A percentile compares a stretch with the other conserved stretches of the same genome.
Evolutionary conservation across 2,329 filamentous ascomycete genomes (phyloP).

Genomic region (Microdochium bolleyi): DNA sequence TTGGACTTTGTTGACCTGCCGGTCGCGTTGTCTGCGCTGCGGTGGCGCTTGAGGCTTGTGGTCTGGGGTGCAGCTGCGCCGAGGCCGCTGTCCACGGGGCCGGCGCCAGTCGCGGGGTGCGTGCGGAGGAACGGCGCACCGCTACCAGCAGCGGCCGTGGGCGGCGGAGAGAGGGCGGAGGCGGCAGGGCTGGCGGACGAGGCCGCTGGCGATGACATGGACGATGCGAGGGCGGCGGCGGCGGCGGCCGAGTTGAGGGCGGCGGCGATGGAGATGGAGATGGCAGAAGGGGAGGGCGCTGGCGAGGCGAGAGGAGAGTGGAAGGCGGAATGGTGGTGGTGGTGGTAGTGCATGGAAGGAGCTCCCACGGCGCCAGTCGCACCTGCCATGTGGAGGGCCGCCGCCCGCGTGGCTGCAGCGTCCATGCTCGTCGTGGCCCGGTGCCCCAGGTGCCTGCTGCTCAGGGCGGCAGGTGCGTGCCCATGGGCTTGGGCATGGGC

Average conservation of each 20-base stretch:
- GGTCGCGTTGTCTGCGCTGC: constrained; percentile 19
- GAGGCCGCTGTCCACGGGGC: constrained; percentile 3
- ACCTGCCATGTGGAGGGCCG: not conserved
- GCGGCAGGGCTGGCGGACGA: constrained; percentile 14
- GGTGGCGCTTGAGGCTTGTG: constrained; percentile 13
- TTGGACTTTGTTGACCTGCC: constrained; percentile 20
- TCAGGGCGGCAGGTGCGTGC: not conserved
- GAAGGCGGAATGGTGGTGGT: not conserved
- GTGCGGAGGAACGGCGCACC: not conserved
- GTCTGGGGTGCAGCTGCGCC: not conserved
- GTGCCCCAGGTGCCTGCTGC: not conserved
- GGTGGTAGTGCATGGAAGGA: not conserved
- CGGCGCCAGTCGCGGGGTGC: not conserved
- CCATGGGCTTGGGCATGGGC: too few relatives aligned
- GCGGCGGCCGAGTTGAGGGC: not conserved
- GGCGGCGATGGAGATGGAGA: not conserved
- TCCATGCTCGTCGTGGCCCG: not conserved
- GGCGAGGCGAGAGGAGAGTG: not conserved
- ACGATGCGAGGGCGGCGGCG: not conserved
- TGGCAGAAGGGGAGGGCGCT: not conserved
- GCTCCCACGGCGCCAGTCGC: not conserved
- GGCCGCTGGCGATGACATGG: not conserved
- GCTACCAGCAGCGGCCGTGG: constrained; percentile 5
- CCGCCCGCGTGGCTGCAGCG: not conserved
- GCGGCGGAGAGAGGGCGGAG: constrained; percentile 9